Conservation (phyloP, 495 filamentous ascomycete genomes). For the Penicillium egyptiacum region DNA sequence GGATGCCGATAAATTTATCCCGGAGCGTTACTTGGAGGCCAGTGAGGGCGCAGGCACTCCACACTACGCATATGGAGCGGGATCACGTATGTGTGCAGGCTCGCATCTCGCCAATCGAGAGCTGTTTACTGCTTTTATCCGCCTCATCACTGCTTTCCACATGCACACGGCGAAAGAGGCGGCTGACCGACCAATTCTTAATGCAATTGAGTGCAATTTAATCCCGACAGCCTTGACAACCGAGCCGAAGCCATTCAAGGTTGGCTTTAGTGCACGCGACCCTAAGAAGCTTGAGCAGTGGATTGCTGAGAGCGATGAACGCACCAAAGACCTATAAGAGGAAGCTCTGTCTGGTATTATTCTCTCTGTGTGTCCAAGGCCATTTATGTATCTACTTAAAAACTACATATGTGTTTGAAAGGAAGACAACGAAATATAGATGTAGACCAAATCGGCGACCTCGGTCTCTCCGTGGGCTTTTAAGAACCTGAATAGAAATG, state of each 20-base stretch:
- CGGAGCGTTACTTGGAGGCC: constrained; percentile 64
- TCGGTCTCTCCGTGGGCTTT: not conserved
- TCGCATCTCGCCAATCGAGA: constrained; percentile 67
- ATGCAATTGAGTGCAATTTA: constrained; percentile 63
- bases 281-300: constrained; percentile 44
- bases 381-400: not conserved
- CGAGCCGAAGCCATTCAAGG: constrained; percentile 70
- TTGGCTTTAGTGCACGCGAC: constrained; percentile 52
- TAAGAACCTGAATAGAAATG: not conserved
- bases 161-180: constrained; percentile 43
- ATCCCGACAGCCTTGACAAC: constrained; percentile 65
- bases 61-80: constrained; percentile 70
- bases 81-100: constrained; percentile 72
- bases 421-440: not conserved
- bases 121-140: constrained; percentile 65
- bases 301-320: constrained; percentile 57
- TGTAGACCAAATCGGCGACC: not conserved
- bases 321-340: constrained; percentile 53
- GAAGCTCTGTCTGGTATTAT: not conserved
- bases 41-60: constrained; percentile 59
- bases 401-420: not conserved
- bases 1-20: constrained; percentile 55
- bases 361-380: not conserved
- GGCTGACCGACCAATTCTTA: constrained; percentile 54
- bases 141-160: constrained; percentile 66